Percentiles rank a stretch among this genome's conserved stretches.
Conservation (phyloP, 2,329 filamentous ascomycete genomes). For the Penicillium olsonii region DNA sequence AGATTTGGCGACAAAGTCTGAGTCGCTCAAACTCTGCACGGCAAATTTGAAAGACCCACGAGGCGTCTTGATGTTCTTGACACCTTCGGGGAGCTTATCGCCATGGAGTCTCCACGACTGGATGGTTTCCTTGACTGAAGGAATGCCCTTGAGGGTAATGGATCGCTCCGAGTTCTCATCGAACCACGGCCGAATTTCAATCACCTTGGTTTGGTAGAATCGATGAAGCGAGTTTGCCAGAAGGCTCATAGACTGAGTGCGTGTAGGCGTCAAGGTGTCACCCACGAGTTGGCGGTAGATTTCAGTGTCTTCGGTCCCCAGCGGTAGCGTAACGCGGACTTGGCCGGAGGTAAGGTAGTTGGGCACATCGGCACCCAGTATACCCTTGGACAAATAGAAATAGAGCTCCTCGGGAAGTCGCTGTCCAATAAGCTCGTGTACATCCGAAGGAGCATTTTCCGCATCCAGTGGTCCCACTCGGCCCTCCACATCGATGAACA, state of each 20-base stretch:
- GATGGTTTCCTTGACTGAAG: slow-evolving; percentile 56
- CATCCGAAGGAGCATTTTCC: slow-evolving; percentile 74
- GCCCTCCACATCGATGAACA: slow-evolving; percentile 76
- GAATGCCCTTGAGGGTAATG: slow-evolving; percentile 63
- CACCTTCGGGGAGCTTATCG: slow-evolving; percentile 51
- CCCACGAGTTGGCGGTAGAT: slow-evolving; percentile 81
- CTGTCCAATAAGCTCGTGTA: slow-evolving; percentile 87
- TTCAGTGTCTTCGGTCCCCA: slow-evolving; percentile 77
- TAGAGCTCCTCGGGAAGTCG: slow-evolving; percentile 87
- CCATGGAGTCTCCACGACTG: slow-evolving; percentile 71
- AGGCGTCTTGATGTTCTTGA: slow-evolving; percentile 35
- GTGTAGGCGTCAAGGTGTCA: slow-evolving; percentile 70
- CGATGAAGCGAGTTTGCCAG: slow-evolving; percentile 78
- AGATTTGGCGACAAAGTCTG: slow-evolving; percentile 69
- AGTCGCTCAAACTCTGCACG: slow-evolving; percentile 67
- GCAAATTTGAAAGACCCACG: slow-evolving; percentile 40
- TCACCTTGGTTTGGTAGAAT: slow-evolving; percentile 77
- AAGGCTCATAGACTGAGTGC: slow-evolving; percentile 75
- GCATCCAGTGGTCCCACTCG: slow-evolving; percentile 73
- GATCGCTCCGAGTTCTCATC: slow-evolving; percentile 65
- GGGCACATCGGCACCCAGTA: slow-evolving; percentile 76
- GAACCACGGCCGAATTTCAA: slow-evolving; percentile 83
- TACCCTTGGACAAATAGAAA: slow-evolving; percentile 80
- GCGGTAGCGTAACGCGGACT: slow-evolving; percentile 75
- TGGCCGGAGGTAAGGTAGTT: slow-evolving; percentile 81